Base-by-base conservation (phyloP, 257 asterid species). In the Asclepias syriaca region DNA sequence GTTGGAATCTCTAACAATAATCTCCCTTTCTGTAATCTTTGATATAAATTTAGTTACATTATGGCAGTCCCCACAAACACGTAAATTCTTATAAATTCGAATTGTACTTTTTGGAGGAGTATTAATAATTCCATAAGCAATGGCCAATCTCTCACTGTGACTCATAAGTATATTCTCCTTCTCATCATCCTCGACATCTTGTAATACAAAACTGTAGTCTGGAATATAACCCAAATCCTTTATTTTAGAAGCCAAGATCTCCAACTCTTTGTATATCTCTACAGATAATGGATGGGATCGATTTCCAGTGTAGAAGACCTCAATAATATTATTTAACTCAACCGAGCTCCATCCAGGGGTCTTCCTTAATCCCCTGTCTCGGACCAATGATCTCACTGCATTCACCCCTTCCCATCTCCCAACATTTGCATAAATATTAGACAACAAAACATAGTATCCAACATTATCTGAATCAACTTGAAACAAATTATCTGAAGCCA, bases 111-210 rank as follows among this genome's bases (percentile, higher is more conserved):
- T 84, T 24, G 82, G 82, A 24, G 90, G 86, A 24, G 91, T 83
- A 65, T 87, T 92, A n/a, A 92, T 79, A 72, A 90, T 84, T 14
- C 87, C 96, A 71, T 83, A 89, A 71, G 81, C 80, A 75, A 92
- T 88, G 46, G 98, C 98, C 83, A 92, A 78, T 48, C 94, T 87
- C 81, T 92, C 96, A 55, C 93, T 92, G 73, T 92, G 96, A 73
- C 91, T 76, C 18, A 81, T 70, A 49, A 90, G 93, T 24, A 88
- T 88, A 45, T 72, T 76, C 72, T 89, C 96, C 78, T 90, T 89
- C 89, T 90, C 98, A 37, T 92, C 96, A 74, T 92, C 96, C 81
- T 87, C 96, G 43, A 90, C 96, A 77, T 88, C 96, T 73, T 88
- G 96, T 73, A 90, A 77, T 24, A 90, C 98, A 63, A 86, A 89